Evolutionary conservation across 1,284 basidiomycete genomes (phyloP).

Genomic region (Vanrija sp.): DNA sequence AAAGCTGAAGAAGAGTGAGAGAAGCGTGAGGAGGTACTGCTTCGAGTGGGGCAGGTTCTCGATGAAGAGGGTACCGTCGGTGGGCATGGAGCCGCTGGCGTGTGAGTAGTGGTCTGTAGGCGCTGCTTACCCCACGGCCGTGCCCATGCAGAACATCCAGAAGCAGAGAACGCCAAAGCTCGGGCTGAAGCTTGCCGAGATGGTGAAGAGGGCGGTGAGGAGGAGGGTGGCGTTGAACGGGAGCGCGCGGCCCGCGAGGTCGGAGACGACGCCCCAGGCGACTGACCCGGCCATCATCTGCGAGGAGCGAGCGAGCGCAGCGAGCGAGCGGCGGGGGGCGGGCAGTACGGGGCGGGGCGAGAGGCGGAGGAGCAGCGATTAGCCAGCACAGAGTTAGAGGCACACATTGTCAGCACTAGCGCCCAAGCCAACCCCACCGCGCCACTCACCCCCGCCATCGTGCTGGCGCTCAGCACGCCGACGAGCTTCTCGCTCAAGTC

Average conservation of each 20-base stretch:
- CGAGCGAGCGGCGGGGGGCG: neutral
- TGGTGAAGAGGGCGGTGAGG: constrained; percentile 83
- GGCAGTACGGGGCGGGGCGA: too few relatives aligned
- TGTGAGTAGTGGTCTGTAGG: neutral
- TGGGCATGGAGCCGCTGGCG: constrained; percentile 75
- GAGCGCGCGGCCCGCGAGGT: constrained; percentile 74
- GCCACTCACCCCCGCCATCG: constrained; percentile 55
- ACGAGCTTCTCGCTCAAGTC: constrained; percentile 43
- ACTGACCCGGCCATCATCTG: constrained; percentile 97
- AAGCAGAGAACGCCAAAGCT: constrained; percentile 70
- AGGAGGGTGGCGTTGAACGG: constrained; percentile 92
- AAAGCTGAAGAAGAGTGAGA: constrained; percentile 94
- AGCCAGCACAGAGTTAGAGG: too few relatives aligned
- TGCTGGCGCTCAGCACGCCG: constrained; percentile 32
- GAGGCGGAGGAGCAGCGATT: neutral
- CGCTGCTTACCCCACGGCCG: constrained; percentile 60
- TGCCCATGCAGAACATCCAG: constrained; percentile 80
- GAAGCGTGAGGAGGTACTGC: constrained; percentile 85
- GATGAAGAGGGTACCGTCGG: constrained; percentile 87
- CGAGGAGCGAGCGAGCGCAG: constrained; percentile 24
- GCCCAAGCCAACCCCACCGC: too few relatives aligned
- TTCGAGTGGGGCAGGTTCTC: constrained; percentile 90
- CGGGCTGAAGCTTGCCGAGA: constrained; percentile 71
- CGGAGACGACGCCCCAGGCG: constrained; percentile 85
- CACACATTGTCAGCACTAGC: too few relatives aligned